A percentile compares a stretch with the other conserved stretches of the same genome.
Conservation (phyloP, 2,329 filamentous ascomycete genomes). For the Epicoccum nigrum region DNA sequence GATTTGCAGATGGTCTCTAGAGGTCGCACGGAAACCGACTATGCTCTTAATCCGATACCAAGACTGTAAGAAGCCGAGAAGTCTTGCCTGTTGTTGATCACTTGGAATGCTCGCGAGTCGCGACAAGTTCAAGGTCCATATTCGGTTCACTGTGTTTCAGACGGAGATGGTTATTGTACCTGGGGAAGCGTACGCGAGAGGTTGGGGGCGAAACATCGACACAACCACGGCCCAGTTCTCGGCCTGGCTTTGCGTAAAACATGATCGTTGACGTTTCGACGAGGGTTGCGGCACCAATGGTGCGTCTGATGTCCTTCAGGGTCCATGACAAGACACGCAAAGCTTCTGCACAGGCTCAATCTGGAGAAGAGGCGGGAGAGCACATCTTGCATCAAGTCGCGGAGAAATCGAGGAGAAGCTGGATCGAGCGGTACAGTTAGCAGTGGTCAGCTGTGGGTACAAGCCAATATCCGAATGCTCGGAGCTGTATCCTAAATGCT, state of each 20-base stretch:
- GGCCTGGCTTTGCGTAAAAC: constrained; percentile 8
- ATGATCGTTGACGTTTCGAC: background rate
- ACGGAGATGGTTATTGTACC: constrained; percentile 1
- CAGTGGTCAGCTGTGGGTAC: constrained; percentile 17
- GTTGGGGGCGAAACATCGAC: constrained; percentile 16
- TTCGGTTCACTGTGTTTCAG: constrained; percentile 14
- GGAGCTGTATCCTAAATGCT: constrained; percentile 8
- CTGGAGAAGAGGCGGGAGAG: constrained; percentile 18
- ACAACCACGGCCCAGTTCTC: background rate
- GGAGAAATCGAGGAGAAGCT: constrained; percentile 16
- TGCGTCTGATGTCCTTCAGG: constrained; percentile 10
- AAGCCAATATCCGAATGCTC: constrained; percentile 20
- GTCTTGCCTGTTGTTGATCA: background rate
- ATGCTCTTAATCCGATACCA: background rate
- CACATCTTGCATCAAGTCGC: constrained; percentile 12
- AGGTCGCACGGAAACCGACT: constrained; percentile 3
- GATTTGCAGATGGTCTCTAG: background rate
- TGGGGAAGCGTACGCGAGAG: constrained; percentile 13
- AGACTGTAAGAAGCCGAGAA: background rate
- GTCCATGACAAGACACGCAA: constrained; percentile 14
- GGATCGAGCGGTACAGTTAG: constrained; percentile 16
- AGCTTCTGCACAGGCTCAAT: constrained; percentile 13
- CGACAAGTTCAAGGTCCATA: background rate
- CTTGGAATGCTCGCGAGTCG: background rate
- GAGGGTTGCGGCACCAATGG: constrained; percentile 9